Evolutionary conservation across 2,329 filamentous ascomycete species (phyloP), one percentile per base, ranked within the genome.

Genomic region (Dactylella cylindrospora): DNA sequence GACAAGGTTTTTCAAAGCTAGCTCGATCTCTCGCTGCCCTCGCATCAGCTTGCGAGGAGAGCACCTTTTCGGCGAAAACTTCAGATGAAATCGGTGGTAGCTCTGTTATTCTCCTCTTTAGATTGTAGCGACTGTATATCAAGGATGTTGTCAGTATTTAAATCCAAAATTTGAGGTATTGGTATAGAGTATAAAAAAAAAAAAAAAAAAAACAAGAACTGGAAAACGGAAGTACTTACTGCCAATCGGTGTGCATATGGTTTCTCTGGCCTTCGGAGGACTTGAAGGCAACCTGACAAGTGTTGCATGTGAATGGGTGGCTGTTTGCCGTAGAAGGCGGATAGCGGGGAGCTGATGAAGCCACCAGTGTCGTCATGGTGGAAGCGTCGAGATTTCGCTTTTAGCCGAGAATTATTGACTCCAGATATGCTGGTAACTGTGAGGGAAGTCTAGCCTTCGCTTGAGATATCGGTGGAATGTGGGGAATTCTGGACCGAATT

Each of bases 171-270:
- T 35, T 31, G 22, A 40, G 25, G 13, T 43, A 38, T 25, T 31
- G 17, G 33, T 19, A 12, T 19, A 20, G 9, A 32, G 12, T 9
- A 41, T 70, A 50, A 71, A 62, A 45, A 51, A 44, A 33, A 40
- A 36, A 29, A 20, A 12, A n/a, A 52, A 29, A 51, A 15, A 46
- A 32, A 50, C n/a, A 32, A 44, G 23, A 19, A n/a, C n/a, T n/a
- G n/a, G 31, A 44, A 26, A 25, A 65, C 51, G 25, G 20, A 41
- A 45, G 49, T 3, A 84, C 88, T 76, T 80, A 93, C 86, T 98
- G 91, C 93, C 93, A 98, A 76, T 98, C 93, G 69, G 86, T 93
- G 74, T 93, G 90, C 93, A 98, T 98, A 73, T 98, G 93, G 29
- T 83, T 84, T 72, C 93, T 85, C 76, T 98, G 93, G 53, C 94